These are phyloP conservation scores for Seminavis robusta DNA, from an alignment of 108 stramenopile genomes.

Conservation along the genomic window DNA sequence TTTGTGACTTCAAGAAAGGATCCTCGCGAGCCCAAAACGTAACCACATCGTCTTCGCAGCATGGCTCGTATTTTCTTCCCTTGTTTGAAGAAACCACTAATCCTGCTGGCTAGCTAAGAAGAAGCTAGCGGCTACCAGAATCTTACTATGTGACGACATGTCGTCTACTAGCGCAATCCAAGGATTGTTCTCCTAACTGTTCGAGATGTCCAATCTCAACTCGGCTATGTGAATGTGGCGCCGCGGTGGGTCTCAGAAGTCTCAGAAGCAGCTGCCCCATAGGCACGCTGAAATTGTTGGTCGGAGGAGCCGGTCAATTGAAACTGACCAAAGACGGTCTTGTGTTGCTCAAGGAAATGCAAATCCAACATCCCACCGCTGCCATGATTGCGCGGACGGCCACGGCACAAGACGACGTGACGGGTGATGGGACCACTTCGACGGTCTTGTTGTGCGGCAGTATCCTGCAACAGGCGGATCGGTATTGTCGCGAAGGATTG, in stretches of 20 bases:
- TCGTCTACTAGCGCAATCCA: too few relatives aligned
- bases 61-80: too few relatives aligned
- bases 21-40: too few relatives aligned
- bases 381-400: constrained; percentile 97
- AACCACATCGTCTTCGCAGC: too few relatives aligned
- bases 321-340: constrained; percentile 99
- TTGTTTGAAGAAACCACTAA: too few relatives aligned
- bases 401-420: constrained; percentile 94
- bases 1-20: too few relatives aligned
- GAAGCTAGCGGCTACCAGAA: too few relatives aligned
- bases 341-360: constrained; percentile 99
- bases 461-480: constrained; percentile 94
- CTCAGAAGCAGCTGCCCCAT: constrained; percentile 93
- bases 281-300: constrained; percentile 98
- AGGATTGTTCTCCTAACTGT: too few relatives aligned
- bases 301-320: constrained; percentile 98
- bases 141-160: too few relatives aligned
- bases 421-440: constrained; percentile 97
- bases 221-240: too few relatives aligned
- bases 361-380: constrained; percentile 99
- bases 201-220: too few relatives aligned
- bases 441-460: constrained; percentile 96
- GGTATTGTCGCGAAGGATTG: constrained; percentile 90
- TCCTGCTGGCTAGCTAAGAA: too few relatives aligned
- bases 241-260: constrained; percentile 88